Percentiles rank a stretch among this genome's conserved stretches.
phyloP scores from a whole-genome alignment of 352 stramenopile genomes.

The Globisporangium iwayamae region DNA sequence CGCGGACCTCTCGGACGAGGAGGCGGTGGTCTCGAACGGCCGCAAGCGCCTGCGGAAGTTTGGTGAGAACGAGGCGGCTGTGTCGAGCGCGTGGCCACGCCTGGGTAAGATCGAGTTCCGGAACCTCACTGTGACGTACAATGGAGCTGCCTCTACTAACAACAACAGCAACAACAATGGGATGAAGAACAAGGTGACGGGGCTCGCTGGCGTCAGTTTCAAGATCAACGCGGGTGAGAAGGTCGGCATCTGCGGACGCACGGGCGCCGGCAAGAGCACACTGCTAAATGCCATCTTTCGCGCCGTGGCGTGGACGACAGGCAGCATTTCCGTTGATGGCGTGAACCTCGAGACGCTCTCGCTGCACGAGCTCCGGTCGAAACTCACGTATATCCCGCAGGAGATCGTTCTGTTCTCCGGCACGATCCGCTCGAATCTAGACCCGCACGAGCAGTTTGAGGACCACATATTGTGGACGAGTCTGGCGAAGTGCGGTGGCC shows the following conservation, averaged over 20 bases:
- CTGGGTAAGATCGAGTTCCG: constrained; percentile 48
- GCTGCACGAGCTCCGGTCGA: constrained; percentile 56
- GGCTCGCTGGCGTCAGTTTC: constrained; percentile 44
- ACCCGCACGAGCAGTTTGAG: constrained; percentile 38
- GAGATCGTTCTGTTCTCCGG: constrained; percentile 80
- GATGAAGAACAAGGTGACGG: constrained; percentile 19
- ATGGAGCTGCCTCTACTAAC: too few relatives aligned
- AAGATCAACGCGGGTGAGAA: constrained; percentile 53
- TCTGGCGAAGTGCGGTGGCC: constrained; percentile 43
- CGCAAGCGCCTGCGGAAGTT: neutral
- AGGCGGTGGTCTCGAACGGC: constrained; percentile 21
- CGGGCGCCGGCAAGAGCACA: constrained; percentile 89
- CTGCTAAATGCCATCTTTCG: constrained; percentile 83
- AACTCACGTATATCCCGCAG: constrained; percentile 83
- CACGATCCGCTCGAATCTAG: constrained; percentile 82
- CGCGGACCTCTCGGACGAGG: constrained; percentile 45
- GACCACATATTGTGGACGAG: constrained; percentile 63
- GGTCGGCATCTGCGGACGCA: constrained; percentile 84
- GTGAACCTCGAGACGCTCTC: constrained; percentile 58
- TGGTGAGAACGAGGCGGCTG: neutral
- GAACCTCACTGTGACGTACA: constrained; percentile 49
- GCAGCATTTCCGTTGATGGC: constrained; percentile 69
- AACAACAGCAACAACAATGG: neutral
- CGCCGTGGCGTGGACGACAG: constrained; percentile 44
- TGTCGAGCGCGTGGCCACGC: constrained; percentile 34